Base-by-base conservation (phyloP, 83 land plant genomes). In the Picea abies region DNA sequence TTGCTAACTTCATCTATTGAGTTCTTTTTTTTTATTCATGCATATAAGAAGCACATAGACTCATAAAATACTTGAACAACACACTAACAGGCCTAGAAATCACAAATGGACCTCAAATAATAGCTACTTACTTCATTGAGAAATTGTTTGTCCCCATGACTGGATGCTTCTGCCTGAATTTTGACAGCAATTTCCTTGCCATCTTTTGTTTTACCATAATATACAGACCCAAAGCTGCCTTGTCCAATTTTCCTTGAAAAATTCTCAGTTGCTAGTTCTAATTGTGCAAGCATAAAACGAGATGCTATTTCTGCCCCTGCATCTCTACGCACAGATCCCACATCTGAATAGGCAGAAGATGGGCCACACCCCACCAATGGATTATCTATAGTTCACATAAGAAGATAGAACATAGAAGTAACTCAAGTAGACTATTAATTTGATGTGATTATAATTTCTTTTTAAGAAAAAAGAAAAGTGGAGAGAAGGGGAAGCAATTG, bases 151-250 rank as follows among this genome's bases (percentile, higher is more conserved):
- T 88, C 86, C 32, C 90, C 90, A 71, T 91, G 93, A 47, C 82
- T 82, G 16, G 91, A 90, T 35, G 80, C 47, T 56, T 81, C 87
- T 61, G 89, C 91, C 88, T 88, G 84, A 22, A 87, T 83, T 82
- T 95, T 95, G 11, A 95, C 93, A 20, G 97, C 97, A 20, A 95
- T 84, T 80, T 93, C 97, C 82, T 84, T 86, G 76, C 94, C 95
- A 82, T 91, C 95, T 52, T 84, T 84, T 86, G 87, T 76, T 85
- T 84, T 93, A 6, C 97, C 97, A 88, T 95, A 90, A 81, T 87
- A 93, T 37, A 95, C 97, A 16, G 91, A 87, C 22, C 97, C 97
- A 90, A 90, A 95, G 56, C 97, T 92, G 61, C 97, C 97, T 84
- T 84, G 81, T 5, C 97, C 97, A 84, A 95, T 90, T 70, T 89